Conservation (phyloP, 129 eudicot species). For the Tagetes erecta region DNA sequence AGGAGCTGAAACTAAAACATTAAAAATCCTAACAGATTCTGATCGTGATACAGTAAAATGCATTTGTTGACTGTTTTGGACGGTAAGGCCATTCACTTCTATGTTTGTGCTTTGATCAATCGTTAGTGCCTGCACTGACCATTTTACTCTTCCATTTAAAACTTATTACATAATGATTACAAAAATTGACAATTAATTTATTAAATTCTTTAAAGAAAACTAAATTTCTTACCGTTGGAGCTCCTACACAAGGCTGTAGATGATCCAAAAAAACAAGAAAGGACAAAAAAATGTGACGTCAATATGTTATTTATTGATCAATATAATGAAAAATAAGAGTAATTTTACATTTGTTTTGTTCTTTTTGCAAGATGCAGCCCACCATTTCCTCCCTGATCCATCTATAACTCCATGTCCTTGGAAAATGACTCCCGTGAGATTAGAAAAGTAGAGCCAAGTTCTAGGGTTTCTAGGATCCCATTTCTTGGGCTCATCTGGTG, state of each 20-base stretch:
- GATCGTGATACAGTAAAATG: conserved; percentile 70
- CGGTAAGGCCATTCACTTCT: conserved; percentile 77
- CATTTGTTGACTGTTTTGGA: conserved; percentile 91
- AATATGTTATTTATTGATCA: conserved; percentile 21
- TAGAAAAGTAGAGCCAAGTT: conserved; percentile 73
- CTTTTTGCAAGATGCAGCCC: conserved; percentile 99
- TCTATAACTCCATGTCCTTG: conserved; percentile 91
- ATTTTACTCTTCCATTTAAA: conserved; percentile 17
- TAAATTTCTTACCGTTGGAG: conserved; percentile 73
- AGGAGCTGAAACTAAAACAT: conserved; percentile 74
- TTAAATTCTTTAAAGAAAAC: conserved; percentile 18
- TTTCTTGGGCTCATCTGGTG: conserved; percentile 76
- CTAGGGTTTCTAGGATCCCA: conserved; percentile 80
- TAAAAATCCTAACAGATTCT: conserved; percentile 58
- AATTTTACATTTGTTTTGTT: conserved; percentile 76
- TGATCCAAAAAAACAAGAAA: conserved; percentile 23
- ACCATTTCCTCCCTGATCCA: conserved; percentile 98
- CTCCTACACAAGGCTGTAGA: conserved; percentile 90
- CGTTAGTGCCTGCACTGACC: conserved; percentile 72
- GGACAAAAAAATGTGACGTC: conserved; percentile 11
- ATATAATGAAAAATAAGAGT: conserved; percentile 12
- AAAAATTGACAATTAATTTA: conserved; percentile 5
- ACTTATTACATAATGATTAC: background rate
- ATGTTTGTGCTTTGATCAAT: conserved; percentile 72
- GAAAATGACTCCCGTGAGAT: conserved; percentile 53